A percentile compares a stretch with the other conserved stretches of the same genome.
Evolutionary conservation across 2,329 filamentous ascomycete species (phyloP).

Genomic region (Xylariaceae sp.): DNA sequence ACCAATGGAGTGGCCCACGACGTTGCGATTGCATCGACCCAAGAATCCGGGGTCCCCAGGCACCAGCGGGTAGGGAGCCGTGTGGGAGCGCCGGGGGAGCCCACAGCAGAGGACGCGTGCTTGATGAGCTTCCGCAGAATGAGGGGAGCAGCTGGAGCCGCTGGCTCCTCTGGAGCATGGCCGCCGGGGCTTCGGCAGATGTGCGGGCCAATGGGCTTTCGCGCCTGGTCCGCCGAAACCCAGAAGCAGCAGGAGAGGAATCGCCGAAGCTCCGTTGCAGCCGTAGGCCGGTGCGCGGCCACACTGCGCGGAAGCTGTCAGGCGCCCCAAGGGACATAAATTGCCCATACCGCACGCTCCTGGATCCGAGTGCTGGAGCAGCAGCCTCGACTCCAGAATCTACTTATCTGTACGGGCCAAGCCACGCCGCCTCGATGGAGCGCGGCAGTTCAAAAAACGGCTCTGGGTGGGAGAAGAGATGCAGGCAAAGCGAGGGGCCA

Average conservation of each 20-base stretch:
- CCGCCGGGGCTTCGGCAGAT: not conserved
- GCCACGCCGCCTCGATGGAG: no score
- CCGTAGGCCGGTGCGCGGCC: not conserved
- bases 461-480: no score
- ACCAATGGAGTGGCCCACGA: no score
- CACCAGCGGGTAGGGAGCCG: not conserved
- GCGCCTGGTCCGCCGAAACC: not conserved
- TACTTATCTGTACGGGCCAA: no score
- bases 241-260: slow-evolving; percentile 1
- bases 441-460: no score
- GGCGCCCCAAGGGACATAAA: not conserved
- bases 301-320: not conserved
- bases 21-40: no score
- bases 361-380: not conserved
- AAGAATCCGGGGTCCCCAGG: not conserved
- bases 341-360: not conserved
- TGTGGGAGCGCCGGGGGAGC: not conserved
- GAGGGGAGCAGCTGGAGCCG: no score
- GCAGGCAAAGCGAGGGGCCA: no score
- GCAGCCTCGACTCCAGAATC: not conserved
- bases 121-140: no score
- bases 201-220: not conserved
- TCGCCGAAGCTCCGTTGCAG: not conserved
- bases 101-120: no score
- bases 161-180: no score